A percentile compares a stretch with the other conserved stretches of the same genome.
Evolutionary conservation across 495 filamentous ascomycete species (phyloP).

Genomic region (Penicillium parvum): DNA sequence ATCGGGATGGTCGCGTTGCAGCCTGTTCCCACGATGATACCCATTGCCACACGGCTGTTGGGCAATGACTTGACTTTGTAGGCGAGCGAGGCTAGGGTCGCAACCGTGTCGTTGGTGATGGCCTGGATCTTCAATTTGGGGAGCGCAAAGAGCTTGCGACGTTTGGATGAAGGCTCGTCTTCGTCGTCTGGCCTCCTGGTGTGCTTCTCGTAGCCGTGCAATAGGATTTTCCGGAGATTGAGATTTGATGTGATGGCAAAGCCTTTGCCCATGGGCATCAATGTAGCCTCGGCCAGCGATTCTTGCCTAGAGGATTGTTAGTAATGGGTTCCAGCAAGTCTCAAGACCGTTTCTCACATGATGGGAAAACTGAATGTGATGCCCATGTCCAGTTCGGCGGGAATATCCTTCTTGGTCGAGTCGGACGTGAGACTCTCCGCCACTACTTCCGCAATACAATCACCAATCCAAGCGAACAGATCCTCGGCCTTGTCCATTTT

Average conservation of each 20-base stretch:
- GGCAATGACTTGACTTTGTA: slow-evolving; percentile 58
- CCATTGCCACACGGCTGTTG: slow-evolving; percentile 73
- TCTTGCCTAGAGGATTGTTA: slow-evolving; percentile 55
- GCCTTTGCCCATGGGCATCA: slow-evolving; percentile 88
- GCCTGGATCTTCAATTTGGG: slow-evolving; percentile 67
- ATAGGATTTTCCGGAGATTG: slow-evolving; percentile 65
- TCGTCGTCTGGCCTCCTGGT: slow-evolving; percentile 43
- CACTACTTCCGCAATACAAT: slow-evolving; percentile 70
- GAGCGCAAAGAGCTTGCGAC: slow-evolving; percentile 47
- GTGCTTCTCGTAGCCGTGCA: slow-evolving; percentile 63
- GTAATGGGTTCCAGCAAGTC: neutral
- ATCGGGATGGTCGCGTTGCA: slow-evolving; percentile 79
- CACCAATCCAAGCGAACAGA: slow-evolving; percentile 75
- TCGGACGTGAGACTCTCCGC: slow-evolving; percentile 45
- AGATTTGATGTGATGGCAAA: slow-evolving; percentile 71
- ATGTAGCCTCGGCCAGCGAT: slow-evolving; percentile 66
- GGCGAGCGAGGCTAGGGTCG: slow-evolving; percentile 72
- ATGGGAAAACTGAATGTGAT: slow-evolving; percentile 88
- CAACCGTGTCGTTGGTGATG: slow-evolving; percentile 78
- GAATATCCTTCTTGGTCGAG: slow-evolving; percentile 39
- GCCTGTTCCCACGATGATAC: slow-evolving; percentile 78
- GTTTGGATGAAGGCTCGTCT: slow-evolving; percentile 40
- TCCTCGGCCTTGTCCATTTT: slow-evolving; percentile 73
- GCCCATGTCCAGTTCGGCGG: slow-evolving; percentile 64
- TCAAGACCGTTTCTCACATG: slow-evolving; percentile 47